These are phyloP conservation scores for Suhomyces kilbournensis DNA, from an alignment of 805 yeast genomes.

Conservation along the genomic window DNA sequence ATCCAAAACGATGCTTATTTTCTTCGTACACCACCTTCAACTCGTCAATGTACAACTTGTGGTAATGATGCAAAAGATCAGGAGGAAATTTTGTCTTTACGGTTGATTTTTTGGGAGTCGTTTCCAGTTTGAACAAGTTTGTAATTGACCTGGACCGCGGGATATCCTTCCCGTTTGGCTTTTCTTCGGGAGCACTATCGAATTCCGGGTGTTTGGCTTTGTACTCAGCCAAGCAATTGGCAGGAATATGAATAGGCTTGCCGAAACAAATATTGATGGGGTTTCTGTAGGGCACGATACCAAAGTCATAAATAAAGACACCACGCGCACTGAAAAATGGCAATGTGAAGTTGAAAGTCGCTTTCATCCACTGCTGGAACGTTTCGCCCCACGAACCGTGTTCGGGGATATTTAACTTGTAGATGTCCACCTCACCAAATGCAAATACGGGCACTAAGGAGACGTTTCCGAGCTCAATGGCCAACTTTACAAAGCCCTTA, in stretches of 20 bases:
- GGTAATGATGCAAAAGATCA: conserved; percentile 62
- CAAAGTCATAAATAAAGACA: conserved; percentile 87
- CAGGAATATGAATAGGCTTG: conserved; percentile 58
- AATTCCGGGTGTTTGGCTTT: conserved; percentile 29
- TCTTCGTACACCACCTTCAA: conserved; percentile 62
- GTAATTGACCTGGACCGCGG: conserved; percentile 24
- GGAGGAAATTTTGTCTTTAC: conserved; percentile 33
- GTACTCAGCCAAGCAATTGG: conserved; percentile 31
- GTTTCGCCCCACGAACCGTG: conserved; percentile 46
- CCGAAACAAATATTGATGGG: conserved; percentile 79
- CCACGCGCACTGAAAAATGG: conserved; percentile 94
- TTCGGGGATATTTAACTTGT: conserved; percentile 40
- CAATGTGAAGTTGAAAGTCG: conserved; percentile 72
- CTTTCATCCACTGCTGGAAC: conserved; percentile 72
- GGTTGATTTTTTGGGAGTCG: conserved; percentile 11
- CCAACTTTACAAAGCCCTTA: conserved; percentile 86
- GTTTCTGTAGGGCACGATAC: conserved; percentile 80
- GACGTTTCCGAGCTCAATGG: conserved; percentile 74
- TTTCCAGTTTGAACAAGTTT: conserved; percentile 24
- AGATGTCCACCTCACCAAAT: conserved; percentile 80
- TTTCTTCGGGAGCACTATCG: conserved; percentile 9
- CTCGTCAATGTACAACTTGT: conserved; percentile 63
- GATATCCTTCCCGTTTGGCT: conserved; percentile 32
- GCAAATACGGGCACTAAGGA: conserved; percentile 83
- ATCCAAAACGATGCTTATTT: conserved; percentile 55